phyloP scores from a whole-genome alignment of 2,329 filamentous ascomycete species.

The Curvularia sp. region DNA sequence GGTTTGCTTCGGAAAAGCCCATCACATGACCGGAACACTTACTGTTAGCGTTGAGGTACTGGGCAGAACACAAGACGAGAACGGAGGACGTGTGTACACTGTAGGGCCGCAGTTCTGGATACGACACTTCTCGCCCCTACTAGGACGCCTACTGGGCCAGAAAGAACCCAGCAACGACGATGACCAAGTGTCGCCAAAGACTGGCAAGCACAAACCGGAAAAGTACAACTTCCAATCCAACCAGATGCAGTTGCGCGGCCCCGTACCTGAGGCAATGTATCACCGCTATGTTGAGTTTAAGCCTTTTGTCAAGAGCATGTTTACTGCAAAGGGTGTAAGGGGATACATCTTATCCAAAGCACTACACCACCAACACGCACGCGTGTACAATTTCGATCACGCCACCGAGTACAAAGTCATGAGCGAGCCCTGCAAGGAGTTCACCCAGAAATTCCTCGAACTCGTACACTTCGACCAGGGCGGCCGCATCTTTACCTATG shows the following conservation, averaged over 20 bases:
- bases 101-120: conserved; percentile 78
- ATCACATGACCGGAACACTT: conserved; percentile 74
- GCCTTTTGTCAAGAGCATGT: conserved; percentile 89
- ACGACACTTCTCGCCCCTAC: conserved; percentile 87
- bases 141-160: conserved; percentile 77
- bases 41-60: conserved; percentile 79
- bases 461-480: conserved; percentile 87
- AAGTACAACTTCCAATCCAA: conserved; percentile 94
- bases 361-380: conserved; percentile 86
- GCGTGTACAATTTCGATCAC: conserved; percentile 87
- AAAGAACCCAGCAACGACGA: conserved; percentile 59
- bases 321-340: conserved; percentile 76
- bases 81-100: conserved; percentile 77
- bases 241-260: conserved; percentile 85
- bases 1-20: conserved; percentile 65
- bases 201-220: conserved; percentile 61
- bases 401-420: conserved; percentile 76
- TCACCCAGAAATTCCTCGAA: conserved; percentile 81
- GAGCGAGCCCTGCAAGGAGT: conserved; percentile 69
- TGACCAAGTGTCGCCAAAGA: conserved; percentile 45
- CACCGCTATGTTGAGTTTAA: conserved; percentile 94
- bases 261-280: conserved; percentile 80
- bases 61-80: conserved; percentile 70
- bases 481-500: conserved; percentile 87
- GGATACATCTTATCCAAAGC: conserved; percentile 83